These are phyloP conservation scores for Cryptococcus sp. DNA, from an alignment of 1,284 basidiomycete species.

Conservation along the genomic window DNA sequence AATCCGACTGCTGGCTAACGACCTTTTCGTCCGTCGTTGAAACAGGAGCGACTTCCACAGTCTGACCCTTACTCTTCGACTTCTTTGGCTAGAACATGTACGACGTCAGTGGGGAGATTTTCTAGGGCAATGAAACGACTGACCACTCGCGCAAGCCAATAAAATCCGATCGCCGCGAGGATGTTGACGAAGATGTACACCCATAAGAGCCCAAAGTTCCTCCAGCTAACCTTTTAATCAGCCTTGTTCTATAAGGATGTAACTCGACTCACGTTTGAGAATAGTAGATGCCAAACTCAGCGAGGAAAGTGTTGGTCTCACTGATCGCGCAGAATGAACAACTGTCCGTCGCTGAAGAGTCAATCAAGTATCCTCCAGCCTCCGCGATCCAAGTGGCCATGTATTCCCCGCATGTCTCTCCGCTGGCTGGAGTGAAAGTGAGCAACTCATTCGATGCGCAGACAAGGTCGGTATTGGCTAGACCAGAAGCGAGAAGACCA, in stretches of 20 bases:
- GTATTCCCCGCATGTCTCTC: constrained; percentile 54
- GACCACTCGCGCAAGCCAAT: constrained; percentile 49
- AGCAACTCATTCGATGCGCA: constrained; percentile 53
- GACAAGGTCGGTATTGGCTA: constrained; percentile 49
- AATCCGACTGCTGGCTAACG: no score
- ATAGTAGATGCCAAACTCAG: constrained; percentile 62
- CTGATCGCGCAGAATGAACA: constrained; percentile 54
- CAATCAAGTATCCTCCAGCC: constrained; percentile 49
- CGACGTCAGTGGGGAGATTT: no score
- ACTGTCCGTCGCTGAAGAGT: constrained; percentile 35
- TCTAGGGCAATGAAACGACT: no score
- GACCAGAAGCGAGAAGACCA: constrained; percentile 49
- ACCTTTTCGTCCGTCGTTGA: no score
- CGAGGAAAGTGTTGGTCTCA: constrained; percentile 63
- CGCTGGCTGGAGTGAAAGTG: constrained; percentile 46
- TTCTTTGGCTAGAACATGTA: no score
- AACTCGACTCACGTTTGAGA: constrained; percentile 48
- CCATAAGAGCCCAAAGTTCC: constrained; percentile 65
- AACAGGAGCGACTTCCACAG: no score
- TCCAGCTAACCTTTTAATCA: constrained; percentile 55
- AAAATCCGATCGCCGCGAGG: constrained; percentile 41
- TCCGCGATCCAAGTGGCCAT: constrained; percentile 45
- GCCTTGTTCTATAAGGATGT: constrained; percentile 2
- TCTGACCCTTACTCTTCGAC: no score
- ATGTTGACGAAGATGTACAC: constrained; percentile 66